Evolutionary conservation across 768 basidiomycete genomes (phyloP), one percentile per base, ranked within the genome.

Genomic region (Phlegmacium glaucopus): DNA sequence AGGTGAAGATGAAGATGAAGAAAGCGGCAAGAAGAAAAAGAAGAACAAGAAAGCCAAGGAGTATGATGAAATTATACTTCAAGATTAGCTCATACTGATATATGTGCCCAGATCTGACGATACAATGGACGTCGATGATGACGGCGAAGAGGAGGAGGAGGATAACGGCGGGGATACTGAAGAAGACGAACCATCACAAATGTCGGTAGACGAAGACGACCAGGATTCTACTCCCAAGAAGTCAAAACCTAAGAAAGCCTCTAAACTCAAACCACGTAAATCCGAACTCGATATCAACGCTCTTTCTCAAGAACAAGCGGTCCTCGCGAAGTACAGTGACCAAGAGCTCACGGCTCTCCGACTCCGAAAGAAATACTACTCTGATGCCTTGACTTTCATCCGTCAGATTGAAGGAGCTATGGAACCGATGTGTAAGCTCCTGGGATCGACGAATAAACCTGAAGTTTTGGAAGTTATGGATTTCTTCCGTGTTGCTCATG

Each of bases 401-500:
- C 66, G 69, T 11, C 64, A 69, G 43, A 67, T 79, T 36, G 77
- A 79, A 54, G 66, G 62, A 35, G 83, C 88, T 2, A 83, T 90
- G 74, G 82, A 84, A 4, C 77, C 74, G 1, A 75, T 96, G 38
- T 79, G 78, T 43, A 79, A 88, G 55, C 65, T 99, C 5, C 76
- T 98, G 22, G 93, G 91, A 1, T 92, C 89, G 41, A 97, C 78
- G 44, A 87, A 79, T 69, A 92, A 91, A 61, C 71, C 85, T 2
- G 90, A 93, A 58, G 89, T 90, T 0, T 68, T 90, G 44, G 90
- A 91, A 61, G 74, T 84, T 8, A 91, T 93, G 67, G 87, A 95
- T 25, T 98, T 95, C 64, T 97, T 94, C 79, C 77, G 83, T 39
- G 76, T 85, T 6, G 81, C 87, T 0, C 78, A 85, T 56, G 87